Conservation (phyloP, 2,329 filamentous ascomycete genomes). For the Gliomastix tumulicola region DNA sequence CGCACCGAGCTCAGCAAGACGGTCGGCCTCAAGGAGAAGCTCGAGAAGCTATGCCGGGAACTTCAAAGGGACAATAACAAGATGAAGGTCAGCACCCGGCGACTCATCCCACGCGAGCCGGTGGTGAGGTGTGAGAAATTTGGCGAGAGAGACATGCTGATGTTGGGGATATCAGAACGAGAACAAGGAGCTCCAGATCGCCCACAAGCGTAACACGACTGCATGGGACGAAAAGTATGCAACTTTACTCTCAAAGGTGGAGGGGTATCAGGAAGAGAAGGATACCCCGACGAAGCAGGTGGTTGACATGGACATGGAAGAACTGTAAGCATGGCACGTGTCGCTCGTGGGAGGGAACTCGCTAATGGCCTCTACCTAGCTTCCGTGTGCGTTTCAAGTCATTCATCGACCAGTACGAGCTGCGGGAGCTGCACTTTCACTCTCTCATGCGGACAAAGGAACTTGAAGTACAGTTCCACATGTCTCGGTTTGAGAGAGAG, state of each 20-base stretch:
- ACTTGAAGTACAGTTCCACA: conserved; percentile 87
- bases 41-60: conserved; percentile 93
- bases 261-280: conserved; percentile 82
- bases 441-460: conserved; percentile 90
- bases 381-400: conserved; percentile 87
- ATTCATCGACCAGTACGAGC: conserved; percentile 92
- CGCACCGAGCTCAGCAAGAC: conserved; percentile 87
- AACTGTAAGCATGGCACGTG: conserved; percentile 56
- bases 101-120: too few relatives aligned
- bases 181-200: conserved; percentile 85
- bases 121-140: too few relatives aligned
- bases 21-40: conserved; percentile 84
- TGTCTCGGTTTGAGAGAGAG: conserved; percentile 82
- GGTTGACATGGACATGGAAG: conserved; percentile 81
- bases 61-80: conserved; percentile 97
- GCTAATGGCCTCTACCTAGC: conserved; percentile 33
- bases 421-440: conserved; percentile 90
- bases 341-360: background rate
- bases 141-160: conserved; percentile 1
- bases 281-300: conserved; percentile 75
- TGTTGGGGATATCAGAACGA: conserved; percentile 56
- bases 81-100: conserved; percentile 63
- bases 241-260: conserved; percentile 72
- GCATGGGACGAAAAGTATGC: conserved; percentile 83
- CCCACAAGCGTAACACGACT: conserved; percentile 72